Percentiles rank a stretch among this genome's conserved stretches.
Conservation (phyloP, 805 yeast genomes). For the Yamadazyma olivae region DNA sequence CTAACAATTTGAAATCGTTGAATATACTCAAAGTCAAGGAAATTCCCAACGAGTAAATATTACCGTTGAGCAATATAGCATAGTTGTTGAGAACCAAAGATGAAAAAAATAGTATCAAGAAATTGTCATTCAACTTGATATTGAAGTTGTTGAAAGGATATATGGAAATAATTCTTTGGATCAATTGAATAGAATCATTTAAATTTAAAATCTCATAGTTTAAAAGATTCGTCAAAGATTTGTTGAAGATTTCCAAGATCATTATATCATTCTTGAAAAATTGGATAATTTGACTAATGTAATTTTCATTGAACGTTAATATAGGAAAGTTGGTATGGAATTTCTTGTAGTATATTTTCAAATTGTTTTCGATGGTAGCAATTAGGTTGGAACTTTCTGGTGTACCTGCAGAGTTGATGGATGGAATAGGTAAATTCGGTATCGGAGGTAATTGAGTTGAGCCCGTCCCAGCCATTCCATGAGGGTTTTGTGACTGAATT, state of each 20-base stretch:
- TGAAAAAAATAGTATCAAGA: conserved; percentile 25
- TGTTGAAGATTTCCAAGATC: conserved; percentile 41
- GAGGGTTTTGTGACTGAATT: too few relatives aligned
- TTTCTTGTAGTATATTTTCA: conserved; percentile 40
- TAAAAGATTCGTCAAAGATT: conserved; percentile 37
- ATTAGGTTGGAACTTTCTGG: conserved; percentile 9
- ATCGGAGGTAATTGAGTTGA: neutral
- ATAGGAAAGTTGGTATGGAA: conserved; percentile 47
- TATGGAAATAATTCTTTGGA: conserved; percentile 31
- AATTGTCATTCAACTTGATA: conserved; percentile 22
- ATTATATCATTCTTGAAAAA: conserved; percentile 19
- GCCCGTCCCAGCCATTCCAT: neutral
- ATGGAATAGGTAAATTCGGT: conserved; percentile 1
- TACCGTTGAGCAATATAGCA: conserved; percentile 57
- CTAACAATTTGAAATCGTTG: conserved; percentile 54
- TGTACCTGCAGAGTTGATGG: neutral
- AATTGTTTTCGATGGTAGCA: conserved; percentile 23
- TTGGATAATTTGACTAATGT: conserved; percentile 15
- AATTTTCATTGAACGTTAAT: conserved; percentile 32
- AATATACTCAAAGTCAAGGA: conserved; percentile 50
- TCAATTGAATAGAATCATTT: conserved; percentile 29
- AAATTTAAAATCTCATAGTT: conserved; percentile 31
- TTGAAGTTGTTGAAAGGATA: conserved; percentile 31
- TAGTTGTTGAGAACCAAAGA: conserved; percentile 46
- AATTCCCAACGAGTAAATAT: conserved; percentile 55